Percentiles rank a stretch among this genome's conserved stretches.
phyloP scores from a whole-genome alignment of 305 asterid genomes.

The Fraxinus baroniana region DNA sequence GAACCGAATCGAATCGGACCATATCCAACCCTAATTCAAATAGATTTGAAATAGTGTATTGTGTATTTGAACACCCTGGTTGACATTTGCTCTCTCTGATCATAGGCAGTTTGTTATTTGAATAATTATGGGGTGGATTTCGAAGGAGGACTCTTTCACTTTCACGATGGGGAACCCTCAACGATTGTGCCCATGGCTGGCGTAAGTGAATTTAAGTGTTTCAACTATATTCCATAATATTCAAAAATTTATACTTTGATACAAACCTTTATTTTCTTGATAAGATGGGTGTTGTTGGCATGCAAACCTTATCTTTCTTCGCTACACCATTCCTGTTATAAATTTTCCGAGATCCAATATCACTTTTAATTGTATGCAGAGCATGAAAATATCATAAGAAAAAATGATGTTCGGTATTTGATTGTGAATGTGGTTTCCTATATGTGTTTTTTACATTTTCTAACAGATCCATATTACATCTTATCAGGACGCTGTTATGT shows the following conservation, averaged over 20 bases:
- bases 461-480: constrained; percentile 21
- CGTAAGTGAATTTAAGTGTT: constrained; percentile 42
- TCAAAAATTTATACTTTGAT: not conserved
- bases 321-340: not conserved
- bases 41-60: not conserved
- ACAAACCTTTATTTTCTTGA: not conserved
- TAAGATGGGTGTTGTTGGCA: not conserved
- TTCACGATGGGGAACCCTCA: constrained; percentile 84
- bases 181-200: constrained; percentile 73
- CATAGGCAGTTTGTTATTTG: constrained; percentile 87
- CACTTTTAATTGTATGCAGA: not conserved
- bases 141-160: constrained; percentile 81
- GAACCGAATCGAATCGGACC: no score
- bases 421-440: not conserved
- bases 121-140: constrained; percentile 63
- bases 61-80: constrained; percentile 9
- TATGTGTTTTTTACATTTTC: constrained; percentile 6
- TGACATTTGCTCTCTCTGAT: constrained; percentile 28
- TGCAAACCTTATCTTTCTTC: not conserved
- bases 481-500: constrained; percentile 73
- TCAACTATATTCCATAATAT: not conserved
- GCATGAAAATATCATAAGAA: not conserved
- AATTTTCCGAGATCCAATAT: not conserved
- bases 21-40: no score
- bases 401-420: not conserved